Evolutionary conservation across 2,329 filamentous ascomycete genomes (phyloP).

Genomic region (Rhinocladiella similis): DNA sequence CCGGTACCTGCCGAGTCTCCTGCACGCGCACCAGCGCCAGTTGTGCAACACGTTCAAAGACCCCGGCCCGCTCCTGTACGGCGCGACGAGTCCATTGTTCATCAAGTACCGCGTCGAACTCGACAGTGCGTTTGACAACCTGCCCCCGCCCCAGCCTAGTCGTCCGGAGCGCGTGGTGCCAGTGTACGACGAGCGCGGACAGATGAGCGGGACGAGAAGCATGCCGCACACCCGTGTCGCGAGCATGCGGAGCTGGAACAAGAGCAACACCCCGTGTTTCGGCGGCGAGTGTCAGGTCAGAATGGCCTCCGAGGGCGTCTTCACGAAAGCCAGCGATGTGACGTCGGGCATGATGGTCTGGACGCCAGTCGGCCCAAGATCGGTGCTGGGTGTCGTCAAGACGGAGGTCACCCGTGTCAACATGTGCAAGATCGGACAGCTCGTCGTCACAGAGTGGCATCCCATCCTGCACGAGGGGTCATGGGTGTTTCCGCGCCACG

Average conservation of each 20-base stretch:
- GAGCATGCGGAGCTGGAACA: constrained; percentile 50
- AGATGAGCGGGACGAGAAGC: constrained; percentile 1
- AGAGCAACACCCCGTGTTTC: constrained; percentile 52
- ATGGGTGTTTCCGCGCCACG: constrained; percentile 52
- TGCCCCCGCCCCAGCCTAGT: constrained; percentile 32
- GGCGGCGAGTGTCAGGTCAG: constrained; percentile 50
- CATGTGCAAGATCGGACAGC: constrained; percentile 49
- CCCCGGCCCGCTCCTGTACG: constrained; percentile 57
- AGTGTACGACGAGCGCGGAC: constrained; percentile 2
- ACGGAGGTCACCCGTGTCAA: constrained; percentile 44
- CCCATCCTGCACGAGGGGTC: constrained; percentile 47
- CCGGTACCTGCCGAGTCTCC: constrained; percentile 60
- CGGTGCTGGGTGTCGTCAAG: constrained; percentile 54
- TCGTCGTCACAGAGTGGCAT: constrained; percentile 63
- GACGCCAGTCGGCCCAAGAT: constrained; percentile 53
- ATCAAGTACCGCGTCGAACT: constrained; percentile 50
- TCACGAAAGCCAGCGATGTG: constrained; percentile 45
- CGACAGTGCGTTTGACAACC: constrained; percentile 44
- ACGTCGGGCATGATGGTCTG: constrained; percentile 49
- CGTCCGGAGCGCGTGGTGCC: constrained; percentile 9
- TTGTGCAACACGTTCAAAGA: constrained; percentile 65
- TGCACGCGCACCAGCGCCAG: constrained; percentile 58
- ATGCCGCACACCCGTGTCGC: constrained; percentile 17
- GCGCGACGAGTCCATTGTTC: constrained; percentile 54
- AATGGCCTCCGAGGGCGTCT: constrained; percentile 42